These are phyloP conservation scores for Euptelea pleiosperma DNA, from an alignment of 164 flowering plant species.

Conservation along the genomic window DNA sequence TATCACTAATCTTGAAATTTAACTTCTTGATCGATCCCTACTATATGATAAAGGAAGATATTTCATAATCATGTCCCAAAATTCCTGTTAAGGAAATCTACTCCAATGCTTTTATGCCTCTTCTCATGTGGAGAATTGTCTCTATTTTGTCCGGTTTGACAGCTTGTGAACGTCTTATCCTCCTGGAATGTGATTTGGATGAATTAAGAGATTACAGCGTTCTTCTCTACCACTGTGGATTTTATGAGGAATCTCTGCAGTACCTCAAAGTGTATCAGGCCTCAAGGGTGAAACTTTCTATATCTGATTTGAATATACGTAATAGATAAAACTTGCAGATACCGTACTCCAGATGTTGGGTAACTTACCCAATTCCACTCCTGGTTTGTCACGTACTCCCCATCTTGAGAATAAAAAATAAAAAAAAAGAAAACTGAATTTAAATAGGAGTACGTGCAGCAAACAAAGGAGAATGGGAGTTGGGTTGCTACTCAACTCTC, in stretches of 20 bases:
- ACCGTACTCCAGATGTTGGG: too few species aligned
- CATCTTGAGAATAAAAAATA: too few species aligned
- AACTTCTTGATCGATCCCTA: too few species aligned
- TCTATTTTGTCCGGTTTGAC: constrained; percentile 18
- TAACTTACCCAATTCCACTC: too few species aligned
- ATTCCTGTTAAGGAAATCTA: not conserved
- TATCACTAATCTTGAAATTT: too few species aligned
- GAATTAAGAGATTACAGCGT: constrained; percentile 79
- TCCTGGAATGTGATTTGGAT: constrained; percentile 40
- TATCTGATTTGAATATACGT: not conserved
- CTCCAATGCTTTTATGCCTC: not conserved
- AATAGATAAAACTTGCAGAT: not conserved
- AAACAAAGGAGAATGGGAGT: too few species aligned
- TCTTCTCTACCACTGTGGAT: constrained; percentile 82
- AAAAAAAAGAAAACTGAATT: too few species aligned
- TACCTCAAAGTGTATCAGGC: constrained; percentile 55
- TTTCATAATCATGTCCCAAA: too few species aligned
- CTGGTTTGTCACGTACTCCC: too few species aligned
- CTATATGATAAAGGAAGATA: too few species aligned
- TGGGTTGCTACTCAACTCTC: too few species aligned
- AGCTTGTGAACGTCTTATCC: constrained; percentile 87
- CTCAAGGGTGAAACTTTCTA: constrained; percentile 33
- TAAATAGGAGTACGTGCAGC: too few species aligned
- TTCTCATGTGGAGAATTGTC: not conserved
- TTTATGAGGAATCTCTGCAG: constrained; percentile 53